A percentile compares a stretch with the other conserved stretches of the same genome.
These are phyloP conservation scores for Mycena venus DNA, from an alignment of 768 basidiomycete genomes.

Conservation along the genomic window DNA sequence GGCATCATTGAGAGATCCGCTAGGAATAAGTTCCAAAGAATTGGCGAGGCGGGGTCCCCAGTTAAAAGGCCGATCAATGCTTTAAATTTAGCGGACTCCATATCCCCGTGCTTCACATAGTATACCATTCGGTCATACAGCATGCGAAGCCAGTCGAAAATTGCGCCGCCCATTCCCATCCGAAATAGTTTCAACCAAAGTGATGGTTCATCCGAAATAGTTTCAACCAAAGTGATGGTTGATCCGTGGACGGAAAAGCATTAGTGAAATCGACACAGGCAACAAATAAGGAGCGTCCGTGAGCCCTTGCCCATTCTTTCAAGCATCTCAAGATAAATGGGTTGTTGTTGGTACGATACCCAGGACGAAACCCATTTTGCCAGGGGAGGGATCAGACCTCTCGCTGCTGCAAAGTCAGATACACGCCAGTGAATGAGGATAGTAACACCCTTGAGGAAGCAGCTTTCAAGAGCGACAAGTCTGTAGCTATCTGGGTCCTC, in stretches of 20 bases:
- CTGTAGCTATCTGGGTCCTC: neutral
- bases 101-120: constrained; percentile 9
- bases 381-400: neutral
- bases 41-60: neutral
- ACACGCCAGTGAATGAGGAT: neutral
- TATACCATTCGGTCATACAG: constrained; percentile 13
- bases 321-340: neutral
- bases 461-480: neutral
- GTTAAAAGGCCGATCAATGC: neutral
- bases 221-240: constrained; percentile 13
- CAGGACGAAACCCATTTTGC: neutral
- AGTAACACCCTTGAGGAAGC: neutral
- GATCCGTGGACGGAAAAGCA: constrained; percentile 1
- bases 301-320: neutral
- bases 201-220: too few species aligned
- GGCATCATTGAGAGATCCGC: neutral
- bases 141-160: constrained; percentile 29
- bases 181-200: constrained; percentile 7
- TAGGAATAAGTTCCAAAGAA: neutral
- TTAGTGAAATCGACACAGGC: constrained; percentile 20
- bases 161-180: constrained; percentile 20
- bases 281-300: constrained; percentile 1
- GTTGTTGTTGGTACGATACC: neutral
- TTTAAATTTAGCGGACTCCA: neutral
- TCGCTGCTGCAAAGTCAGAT: neutral